phyloP scores from a whole-genome alignment of 106 monocot genomes.

The Dendrobium officinale region DNA sequence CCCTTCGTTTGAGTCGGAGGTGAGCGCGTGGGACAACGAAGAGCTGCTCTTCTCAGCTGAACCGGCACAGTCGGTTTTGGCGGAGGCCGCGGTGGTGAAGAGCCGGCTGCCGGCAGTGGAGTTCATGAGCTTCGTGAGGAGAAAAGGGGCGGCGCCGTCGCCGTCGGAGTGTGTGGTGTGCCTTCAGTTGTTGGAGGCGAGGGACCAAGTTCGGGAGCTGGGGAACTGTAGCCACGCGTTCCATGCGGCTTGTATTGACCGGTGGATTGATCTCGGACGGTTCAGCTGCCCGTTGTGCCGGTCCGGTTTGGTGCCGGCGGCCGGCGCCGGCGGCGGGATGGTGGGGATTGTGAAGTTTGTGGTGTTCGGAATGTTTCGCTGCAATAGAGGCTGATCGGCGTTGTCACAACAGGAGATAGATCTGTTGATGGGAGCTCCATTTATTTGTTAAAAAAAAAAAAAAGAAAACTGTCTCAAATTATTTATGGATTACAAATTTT shows the following conservation, averaged over 20 bases:
- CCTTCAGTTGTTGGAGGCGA: constrained; percentile 14
- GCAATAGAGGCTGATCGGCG: no score
- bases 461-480: no score
- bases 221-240: constrained; percentile 36
- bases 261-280: constrained; percentile 35
- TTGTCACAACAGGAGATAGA: no score
- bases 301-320: not conserved
- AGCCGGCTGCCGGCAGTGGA: constrained; percentile 1
- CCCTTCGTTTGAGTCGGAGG: not conserved
- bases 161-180: constrained; percentile 17
- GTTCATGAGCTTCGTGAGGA: not conserved
- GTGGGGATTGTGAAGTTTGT: no score
- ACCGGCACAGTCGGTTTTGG: not conserved
- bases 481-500: no score
- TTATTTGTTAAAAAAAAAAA: no score
- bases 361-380: no score
- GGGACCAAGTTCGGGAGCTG: constrained; percentile 27
- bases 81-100: not conserved
- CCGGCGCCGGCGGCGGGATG: no score
- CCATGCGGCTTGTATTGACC: constrained; percentile 31
- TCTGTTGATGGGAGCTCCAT: no score
- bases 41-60: not conserved
- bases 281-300: constrained; percentile 35
- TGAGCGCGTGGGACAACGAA: not conserved
- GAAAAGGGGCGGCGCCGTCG: not conserved